Conservation (phyloP, 179 eudicot species). For the Pouteria campechiana region DNA sequence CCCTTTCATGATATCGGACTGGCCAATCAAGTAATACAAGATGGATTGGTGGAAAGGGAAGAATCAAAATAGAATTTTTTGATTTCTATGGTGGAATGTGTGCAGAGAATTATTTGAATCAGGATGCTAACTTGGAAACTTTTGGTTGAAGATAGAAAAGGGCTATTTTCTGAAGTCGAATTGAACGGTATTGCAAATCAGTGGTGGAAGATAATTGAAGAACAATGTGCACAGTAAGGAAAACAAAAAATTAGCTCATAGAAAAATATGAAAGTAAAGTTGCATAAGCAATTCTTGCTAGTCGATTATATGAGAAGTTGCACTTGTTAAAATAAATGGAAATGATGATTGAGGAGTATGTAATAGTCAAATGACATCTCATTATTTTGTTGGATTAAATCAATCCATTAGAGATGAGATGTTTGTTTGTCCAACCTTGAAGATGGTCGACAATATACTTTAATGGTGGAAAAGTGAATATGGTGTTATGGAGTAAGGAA, state of each 20-base stretch:
- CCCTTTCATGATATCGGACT: no score
- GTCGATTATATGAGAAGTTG: background rate
- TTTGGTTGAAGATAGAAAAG: background rate
- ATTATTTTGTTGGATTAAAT: no score
- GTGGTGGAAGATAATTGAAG: no score
- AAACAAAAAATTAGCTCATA: no score
- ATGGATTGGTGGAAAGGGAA: background rate
- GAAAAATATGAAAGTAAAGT: background rate
- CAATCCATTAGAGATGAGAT: background rate
- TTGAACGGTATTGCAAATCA: slow-evolving; percentile 5
- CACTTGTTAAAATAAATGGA: background rate
- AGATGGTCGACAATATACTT: background rate
- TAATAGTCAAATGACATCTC: no score
- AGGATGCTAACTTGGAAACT: slow-evolving; percentile 1
- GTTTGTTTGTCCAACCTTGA: background rate
- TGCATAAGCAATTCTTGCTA: background rate
- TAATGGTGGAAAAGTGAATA: background rate
- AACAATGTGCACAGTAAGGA: no score
- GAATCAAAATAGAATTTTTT: background rate
- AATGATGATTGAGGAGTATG: background rate
- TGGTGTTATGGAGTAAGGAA: background rate
- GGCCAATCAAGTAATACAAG: no score
- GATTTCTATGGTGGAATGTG: slow-evolving; percentile 1
- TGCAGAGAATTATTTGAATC: slow-evolving; percentile 2
- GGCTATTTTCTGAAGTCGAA: background rate